Base-by-base conservation (phyloP, 805 yeast genomes). In the Saturnispora kantuleensis region DNA sequence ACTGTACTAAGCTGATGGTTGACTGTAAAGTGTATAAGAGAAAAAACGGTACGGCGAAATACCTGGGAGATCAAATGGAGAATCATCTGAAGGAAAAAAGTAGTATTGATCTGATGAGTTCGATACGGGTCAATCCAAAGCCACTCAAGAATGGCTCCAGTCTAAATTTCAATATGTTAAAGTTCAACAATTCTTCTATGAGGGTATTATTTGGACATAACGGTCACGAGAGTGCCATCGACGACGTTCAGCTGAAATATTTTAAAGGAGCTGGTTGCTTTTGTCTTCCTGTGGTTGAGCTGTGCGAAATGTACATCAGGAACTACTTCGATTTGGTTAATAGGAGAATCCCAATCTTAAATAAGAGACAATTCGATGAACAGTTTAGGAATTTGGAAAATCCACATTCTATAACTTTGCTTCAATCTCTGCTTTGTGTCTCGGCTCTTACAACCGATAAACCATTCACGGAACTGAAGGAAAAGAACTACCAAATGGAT, bases 21-120 rank as follows among this genome's bases (percentile, higher is more conserved):
- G 80, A 81, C 8, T 75, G 84, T 56, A 86, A 79, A 47, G 81
- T 80, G 43, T 87, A 85, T 12, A 83, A 76, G 34, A 42, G 81
- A 81, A 10, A 76, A 84, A 55, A 47, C 46, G 10, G 84, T 77
- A 44, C 84, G 87, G 52, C 29, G 52, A 52, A 36, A 35, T 61
- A 35, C 50, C 50, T 38, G 51, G 55, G 30, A 42, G 41, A 39
- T 54, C 42, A 57, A 33, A 47, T 54, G 6, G 45, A 47, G 9
- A 44, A 56, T 34, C 34, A 52, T 11, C 18, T 46, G 17, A 17
- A 43, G 12, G 35, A 49, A 13, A 35, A 46, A 16, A 17, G 35
- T 18, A 40, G 30, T n/a, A 29, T 35, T 11, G 45, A 38, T 31
- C 31, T 28, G 18, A 35, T 53, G 38, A 48, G 43, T 32, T 29